Conservation (phyloP, 257 asterid genomes). For the Solanum pennellii region DNA sequence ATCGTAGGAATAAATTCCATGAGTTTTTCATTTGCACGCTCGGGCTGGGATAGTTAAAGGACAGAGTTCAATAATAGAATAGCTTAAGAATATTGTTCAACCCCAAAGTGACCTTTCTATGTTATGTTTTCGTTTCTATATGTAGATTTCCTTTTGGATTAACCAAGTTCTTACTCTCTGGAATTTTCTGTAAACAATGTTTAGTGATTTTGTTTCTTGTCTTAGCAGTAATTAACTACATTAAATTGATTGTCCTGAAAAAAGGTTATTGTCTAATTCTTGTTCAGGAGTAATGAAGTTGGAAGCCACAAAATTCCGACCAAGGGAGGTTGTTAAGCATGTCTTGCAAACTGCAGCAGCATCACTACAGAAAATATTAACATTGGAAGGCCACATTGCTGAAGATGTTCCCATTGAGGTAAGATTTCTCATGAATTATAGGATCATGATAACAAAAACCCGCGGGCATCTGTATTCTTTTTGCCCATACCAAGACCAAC, state of each 20-base stretch:
- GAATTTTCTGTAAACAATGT: neutral
- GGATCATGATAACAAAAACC: neutral
- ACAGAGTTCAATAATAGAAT: neutral
- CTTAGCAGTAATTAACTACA: neutral
- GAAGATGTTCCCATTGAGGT: constrained; percentile 94
- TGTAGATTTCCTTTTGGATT: neutral
- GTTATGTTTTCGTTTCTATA: neutral
- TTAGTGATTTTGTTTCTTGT: neutral
- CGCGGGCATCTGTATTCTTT: neutral
- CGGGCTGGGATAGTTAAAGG: neutral
- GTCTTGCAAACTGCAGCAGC: constrained; percentile 93
- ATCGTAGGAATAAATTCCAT: neutral
- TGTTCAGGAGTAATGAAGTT: constrained; percentile 76
- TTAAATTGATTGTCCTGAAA: neutral
- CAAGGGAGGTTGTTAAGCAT: constrained; percentile 88
- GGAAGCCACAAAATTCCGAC: constrained; percentile 88
- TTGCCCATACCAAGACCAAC: neutral
- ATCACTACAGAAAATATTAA: constrained; percentile 59
- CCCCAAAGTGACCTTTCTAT: neutral
- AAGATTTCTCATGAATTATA: neutral
- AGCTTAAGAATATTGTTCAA: neutral
- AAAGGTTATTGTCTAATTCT: neutral
- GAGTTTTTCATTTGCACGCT: neutral
- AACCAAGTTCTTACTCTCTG: neutral
- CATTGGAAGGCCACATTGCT: constrained; percentile 75